These are phyloP conservation scores for Penicillium coprophilum DNA, from an alignment of 495 filamentous ascomycete genomes.

Conservation along the genomic window DNA sequence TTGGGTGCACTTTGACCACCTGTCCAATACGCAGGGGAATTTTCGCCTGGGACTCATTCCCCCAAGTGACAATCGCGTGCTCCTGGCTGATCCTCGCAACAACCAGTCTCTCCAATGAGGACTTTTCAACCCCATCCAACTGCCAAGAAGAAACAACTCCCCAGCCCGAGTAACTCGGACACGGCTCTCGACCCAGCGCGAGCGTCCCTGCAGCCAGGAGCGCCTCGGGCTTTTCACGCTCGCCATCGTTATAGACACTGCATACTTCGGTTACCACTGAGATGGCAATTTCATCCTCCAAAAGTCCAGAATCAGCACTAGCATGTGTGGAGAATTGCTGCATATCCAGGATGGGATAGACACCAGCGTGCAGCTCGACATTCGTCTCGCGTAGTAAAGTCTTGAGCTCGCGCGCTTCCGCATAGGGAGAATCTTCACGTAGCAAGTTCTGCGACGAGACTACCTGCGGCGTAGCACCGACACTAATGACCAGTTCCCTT, in stretches of 20 bases:
- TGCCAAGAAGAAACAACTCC: conserved; percentile 68
- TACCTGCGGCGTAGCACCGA: conserved; percentile 81
- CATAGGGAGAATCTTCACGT: neutral
- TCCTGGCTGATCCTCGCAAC: conserved; percentile 40
- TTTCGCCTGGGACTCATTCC: conserved; percentile 5
- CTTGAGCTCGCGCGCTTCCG: conserved; percentile 25
- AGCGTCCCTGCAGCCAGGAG: conserved; percentile 69
- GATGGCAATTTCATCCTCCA: conserved; percentile 60
- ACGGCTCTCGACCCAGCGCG: conserved; percentile 76
- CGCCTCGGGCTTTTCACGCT: conserved; percentile 55
- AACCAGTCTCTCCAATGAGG: conserved; percentile 19
- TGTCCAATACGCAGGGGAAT: conserved; percentile 40
- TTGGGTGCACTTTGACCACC: conserved; percentile 72
- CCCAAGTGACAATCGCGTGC: conserved; percentile 37
- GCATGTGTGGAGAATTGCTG: conserved; percentile 80
- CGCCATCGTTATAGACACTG: conserved; percentile 61
- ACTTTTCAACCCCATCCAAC: neutral
- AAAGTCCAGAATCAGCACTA: conserved; percentile 34
- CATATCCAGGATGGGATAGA: conserved; percentile 73
- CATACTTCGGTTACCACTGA: conserved; percentile 71
- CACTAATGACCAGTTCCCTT: conserved; percentile 59
- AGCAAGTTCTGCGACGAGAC: conserved; percentile 53
- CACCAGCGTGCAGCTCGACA: conserved; percentile 71
- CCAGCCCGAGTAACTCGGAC: conserved; percentile 67
- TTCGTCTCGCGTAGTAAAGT: conserved; percentile 25